Conservation (phyloP, 2,329 filamentous ascomycete genomes). For the Lecanicillium sp. region DNA sequence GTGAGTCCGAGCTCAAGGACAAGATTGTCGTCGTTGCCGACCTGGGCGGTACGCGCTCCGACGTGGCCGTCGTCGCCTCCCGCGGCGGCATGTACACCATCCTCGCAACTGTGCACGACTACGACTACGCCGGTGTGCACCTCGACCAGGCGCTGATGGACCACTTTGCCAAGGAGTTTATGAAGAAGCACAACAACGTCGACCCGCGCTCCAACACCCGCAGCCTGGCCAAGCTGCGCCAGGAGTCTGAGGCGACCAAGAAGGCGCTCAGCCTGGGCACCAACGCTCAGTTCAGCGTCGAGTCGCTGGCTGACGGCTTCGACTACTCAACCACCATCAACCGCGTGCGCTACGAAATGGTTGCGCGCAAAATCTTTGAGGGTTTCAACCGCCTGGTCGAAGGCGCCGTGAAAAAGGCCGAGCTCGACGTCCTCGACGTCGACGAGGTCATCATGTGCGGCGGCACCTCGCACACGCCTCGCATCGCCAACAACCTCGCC, state of each 20-base stretch:
- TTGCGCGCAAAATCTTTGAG: conserved; percentile 77
- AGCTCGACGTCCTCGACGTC: conserved; percentile 83
- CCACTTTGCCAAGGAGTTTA: conserved; percentile 96
- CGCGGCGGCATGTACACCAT: conserved; percentile 95
- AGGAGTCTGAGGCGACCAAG: conserved; percentile 86
- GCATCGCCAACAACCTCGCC: conserved; percentile 75
- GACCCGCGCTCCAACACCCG: conserved; percentile 78
- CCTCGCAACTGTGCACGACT: conserved; percentile 89
- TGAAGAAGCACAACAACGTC: conserved; percentile 83
- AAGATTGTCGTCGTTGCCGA: conserved; percentile 90
- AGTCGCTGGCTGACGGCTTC: conserved; percentile 79
- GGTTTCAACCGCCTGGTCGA: conserved; percentile 82
- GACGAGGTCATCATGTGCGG: conserved; percentile 92
- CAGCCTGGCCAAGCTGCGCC: conserved; percentile 82
- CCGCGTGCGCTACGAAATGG: conserved; percentile 83
- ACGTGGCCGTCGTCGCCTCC: conserved; percentile 83
- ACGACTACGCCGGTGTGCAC: conserved; percentile 78
- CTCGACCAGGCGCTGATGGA: conserved; percentile 90
- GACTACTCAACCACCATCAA: conserved; percentile 93
- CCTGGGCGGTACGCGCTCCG: conserved; percentile 84
- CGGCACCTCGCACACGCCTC: conserved; percentile 86
- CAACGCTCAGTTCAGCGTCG: conserved; percentile 86
- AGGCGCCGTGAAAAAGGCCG: conserved; percentile 82
- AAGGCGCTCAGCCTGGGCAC: conserved; percentile 82
- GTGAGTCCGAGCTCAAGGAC: conserved; percentile 66